A percentile compares a stretch with the other conserved stretches of the same genome.
These are phyloP conservation scores for Triticum dicoccoides DNA, from an alignment of 176 grass and related monocot genomes.

Conservation along the genomic window DNA sequence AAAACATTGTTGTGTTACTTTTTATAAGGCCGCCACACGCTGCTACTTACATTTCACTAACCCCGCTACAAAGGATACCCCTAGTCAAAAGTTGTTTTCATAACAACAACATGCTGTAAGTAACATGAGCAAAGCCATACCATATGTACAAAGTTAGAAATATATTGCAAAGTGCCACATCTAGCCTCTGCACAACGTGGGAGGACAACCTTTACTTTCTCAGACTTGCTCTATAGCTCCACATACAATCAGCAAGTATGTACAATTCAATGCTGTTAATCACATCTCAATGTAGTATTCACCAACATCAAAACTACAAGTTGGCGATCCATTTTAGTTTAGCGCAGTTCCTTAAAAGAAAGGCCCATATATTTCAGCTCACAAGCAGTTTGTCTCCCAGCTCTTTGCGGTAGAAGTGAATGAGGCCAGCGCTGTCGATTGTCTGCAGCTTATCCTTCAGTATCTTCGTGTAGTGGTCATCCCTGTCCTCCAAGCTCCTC, in stretches of 20 bases:
- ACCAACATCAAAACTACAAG: neutral
- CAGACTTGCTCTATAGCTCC: neutral
- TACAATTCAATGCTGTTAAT: constrained; percentile 13
- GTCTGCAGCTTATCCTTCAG: constrained; percentile 82
- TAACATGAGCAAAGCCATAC: neutral
- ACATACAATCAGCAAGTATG: constrained; percentile 1
- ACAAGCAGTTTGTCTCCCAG: constrained; percentile 66
- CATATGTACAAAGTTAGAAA: constrained; percentile 1
- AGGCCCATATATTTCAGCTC: constrained; percentile 6
- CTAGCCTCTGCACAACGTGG: neutral
- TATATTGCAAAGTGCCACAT: neutral
- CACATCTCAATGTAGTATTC: neutral
- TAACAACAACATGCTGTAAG: neutral
- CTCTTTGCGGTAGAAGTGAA: constrained; percentile 89
- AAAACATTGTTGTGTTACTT: too few relatives aligned
- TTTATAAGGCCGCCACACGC: too few relatives aligned
- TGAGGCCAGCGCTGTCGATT: constrained; percentile 64
- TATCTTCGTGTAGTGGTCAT: constrained; percentile 71
- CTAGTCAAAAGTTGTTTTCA: too few relatives aligned
- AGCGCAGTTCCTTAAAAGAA: neutral
- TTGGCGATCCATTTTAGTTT: neutral
- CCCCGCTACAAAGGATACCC: too few relatives aligned
- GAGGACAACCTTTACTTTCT: neutral
- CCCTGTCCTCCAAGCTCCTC: constrained; percentile 77
- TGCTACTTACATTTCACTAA: too few relatives aligned